These are phyloP conservation scores for Friedmanniomyces simplex DNA, from an alignment of 495 filamentous ascomycete genomes.

Conservation along the genomic window DNA sequence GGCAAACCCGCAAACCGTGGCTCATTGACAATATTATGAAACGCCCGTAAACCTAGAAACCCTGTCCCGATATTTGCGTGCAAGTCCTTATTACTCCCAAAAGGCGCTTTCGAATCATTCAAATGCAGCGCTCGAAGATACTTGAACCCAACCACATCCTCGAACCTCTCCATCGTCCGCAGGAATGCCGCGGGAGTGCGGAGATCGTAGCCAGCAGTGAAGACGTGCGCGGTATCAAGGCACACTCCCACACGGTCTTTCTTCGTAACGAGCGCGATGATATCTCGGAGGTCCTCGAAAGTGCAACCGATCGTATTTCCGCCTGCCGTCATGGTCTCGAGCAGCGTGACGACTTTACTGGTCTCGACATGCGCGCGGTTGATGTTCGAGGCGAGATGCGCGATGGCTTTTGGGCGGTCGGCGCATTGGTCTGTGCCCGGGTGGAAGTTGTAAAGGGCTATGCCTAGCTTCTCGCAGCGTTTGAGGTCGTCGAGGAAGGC, in stretches of 20 bases:
- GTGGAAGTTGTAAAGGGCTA: slow-evolving; percentile 93
- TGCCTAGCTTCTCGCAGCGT: slow-evolving; percentile 80
- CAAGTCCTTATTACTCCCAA: slow-evolving; percentile 66
- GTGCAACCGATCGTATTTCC: slow-evolving; percentile 75
- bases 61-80: slow-evolving; percentile 93
- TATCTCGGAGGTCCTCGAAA: slow-evolving; percentile 75
- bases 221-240: slow-evolving; percentile 92
- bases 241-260: slow-evolving; percentile 89
- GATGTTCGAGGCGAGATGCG: slow-evolving; percentile 64
- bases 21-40: slow-evolving; percentile 86
- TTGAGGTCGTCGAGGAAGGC: slow-evolving; percentile 81
- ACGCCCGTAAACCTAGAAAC: slow-evolving; percentile 79
- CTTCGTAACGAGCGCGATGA: slow-evolving; percentile 66
- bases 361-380: slow-evolving; percentile 73
- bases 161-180: slow-evolving; percentile 62
- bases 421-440: slow-evolving; percentile 52
- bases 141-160: slow-evolving; percentile 62
- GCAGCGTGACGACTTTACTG: slow-evolving; percentile 60
- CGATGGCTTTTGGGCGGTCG: slow-evolving; percentile 56
- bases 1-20: slow-evolving; percentile 64
- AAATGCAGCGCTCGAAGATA: slow-evolving; percentile 82
- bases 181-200: slow-evolving; percentile 62
- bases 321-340: slow-evolving; percentile 88
- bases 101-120: slow-evolving; percentile 87
- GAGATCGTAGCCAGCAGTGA: slow-evolving; percentile 87